Conservation (phyloP, 73 alveolate genomes). For the Paramecium sonneborni region DNA sequence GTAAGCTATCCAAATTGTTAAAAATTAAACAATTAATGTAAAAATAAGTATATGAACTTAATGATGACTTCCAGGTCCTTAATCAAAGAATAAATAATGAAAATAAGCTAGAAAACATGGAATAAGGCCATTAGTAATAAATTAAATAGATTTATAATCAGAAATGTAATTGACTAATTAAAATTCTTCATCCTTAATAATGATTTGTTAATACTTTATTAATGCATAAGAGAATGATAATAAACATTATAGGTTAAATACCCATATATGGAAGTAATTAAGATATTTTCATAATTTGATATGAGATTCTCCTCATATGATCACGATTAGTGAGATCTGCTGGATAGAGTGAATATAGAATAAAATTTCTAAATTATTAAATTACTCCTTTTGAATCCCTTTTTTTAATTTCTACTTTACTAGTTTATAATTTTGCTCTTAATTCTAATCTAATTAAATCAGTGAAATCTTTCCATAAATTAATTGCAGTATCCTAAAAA, state of each 20-base stretch:
- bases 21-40: neutral
- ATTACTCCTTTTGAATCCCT: neutral
- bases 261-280: neutral
- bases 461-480: slow-evolving; percentile 38
- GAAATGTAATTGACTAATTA: slow-evolving; percentile 9
- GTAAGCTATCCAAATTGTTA: neutral
- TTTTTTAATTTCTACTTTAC: neutral
- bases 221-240: neutral
- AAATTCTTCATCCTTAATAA: slow-evolving; percentile 2
- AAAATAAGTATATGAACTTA: neutral
- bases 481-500: neutral
- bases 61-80: slow-evolving; percentile 40
- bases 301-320: slow-evolving; percentile 3
- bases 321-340: slow-evolving; percentile 10
- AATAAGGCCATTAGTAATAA: neutral
- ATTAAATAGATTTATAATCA: neutral
- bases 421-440: neutral
- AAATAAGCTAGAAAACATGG: neutral
- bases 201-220: neutral
- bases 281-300: neutral
- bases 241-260: neutral
- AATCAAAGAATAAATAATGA: neutral
- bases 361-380: neutral
- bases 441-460: slow-evolving; percentile 32
- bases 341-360: neutral